Conservation (phyloP, 345 rosid genomes). For the Lenwebbia sp. region DNA sequence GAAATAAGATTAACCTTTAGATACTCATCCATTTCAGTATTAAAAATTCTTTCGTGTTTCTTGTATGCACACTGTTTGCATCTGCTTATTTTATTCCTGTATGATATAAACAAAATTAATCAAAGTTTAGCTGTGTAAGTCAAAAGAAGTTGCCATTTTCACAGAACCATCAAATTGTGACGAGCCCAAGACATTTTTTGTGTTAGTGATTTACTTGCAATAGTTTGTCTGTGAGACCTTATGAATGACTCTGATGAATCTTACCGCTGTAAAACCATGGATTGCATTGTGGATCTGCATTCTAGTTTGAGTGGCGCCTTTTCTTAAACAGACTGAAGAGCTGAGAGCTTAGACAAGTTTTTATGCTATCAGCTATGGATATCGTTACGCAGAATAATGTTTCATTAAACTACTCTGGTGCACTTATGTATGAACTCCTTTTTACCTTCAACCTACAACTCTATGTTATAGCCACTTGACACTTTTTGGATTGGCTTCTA, state of each 20-base stretch:
- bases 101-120: neutral
- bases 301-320: neutral
- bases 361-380: neutral
- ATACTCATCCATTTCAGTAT: neutral
- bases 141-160: neutral
- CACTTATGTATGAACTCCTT: neutral
- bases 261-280: neutral
- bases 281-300: neutral
- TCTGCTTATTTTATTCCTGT: neutral
- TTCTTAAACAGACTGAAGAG: neutral
- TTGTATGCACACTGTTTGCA: neutral
- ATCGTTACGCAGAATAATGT: neutral
- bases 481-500: neutral
- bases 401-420: neutral
- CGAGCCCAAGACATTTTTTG: neutral
- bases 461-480: neutral
- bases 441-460: neutral
- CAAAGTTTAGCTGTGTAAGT: neutral
- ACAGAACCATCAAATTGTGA: neutral
- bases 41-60: neutral
- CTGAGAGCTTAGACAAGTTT: neutral
- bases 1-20: neutral
- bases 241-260: neutral
- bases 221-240: neutral
- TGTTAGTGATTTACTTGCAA: neutral